Conservation (phyloP, 306 rosid species). For the Dicorynia guianensis region DNA sequence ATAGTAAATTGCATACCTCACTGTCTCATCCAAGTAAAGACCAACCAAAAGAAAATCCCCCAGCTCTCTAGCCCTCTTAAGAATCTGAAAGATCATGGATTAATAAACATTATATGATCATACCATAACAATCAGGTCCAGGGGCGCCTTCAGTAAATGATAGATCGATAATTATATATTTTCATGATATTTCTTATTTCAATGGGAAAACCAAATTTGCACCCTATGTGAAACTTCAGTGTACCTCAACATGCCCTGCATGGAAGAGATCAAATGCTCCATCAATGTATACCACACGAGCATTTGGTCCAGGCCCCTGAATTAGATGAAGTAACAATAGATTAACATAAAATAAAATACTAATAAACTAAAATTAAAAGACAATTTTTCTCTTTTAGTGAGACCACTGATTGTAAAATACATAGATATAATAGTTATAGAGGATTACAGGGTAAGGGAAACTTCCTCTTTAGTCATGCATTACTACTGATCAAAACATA, state of each 20-base stretch:
- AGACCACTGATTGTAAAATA: too few relatives aligned
- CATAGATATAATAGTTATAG: too few relatives aligned
- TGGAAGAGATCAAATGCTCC: constrained; percentile 99
- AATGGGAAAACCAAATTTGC: constrained; percentile 24
- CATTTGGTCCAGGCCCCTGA: constrained; percentile 97
- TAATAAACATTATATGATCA: background rate
- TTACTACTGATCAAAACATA: too few relatives aligned
- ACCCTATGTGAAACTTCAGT: background rate
- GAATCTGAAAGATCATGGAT: constrained; percentile 56
- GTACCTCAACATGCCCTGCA: constrained; percentile 98
- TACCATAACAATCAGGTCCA: constrained; percentile 17
- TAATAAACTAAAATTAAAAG: constrained; percentile 15
- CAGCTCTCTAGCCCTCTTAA: constrained; percentile 88
- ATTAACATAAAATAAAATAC: constrained; percentile 6
- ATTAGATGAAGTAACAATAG: constrained; percentile 34
- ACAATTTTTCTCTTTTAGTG: background rate
- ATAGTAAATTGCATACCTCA: constrained; percentile 62
- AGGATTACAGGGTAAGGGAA: too few relatives aligned
- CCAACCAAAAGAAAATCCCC: constrained; percentile 98
- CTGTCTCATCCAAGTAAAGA: constrained; percentile 78
- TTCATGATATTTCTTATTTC: constrained; percentile 28
- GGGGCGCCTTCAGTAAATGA: background rate
- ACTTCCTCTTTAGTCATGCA: too few relatives aligned
- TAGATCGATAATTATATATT: background rate
- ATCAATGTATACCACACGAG: constrained; percentile 91